These are phyloP conservation scores for Apocynum venetum DNA, from an alignment of 257 asterid species.

Conservation along the genomic window DNA sequence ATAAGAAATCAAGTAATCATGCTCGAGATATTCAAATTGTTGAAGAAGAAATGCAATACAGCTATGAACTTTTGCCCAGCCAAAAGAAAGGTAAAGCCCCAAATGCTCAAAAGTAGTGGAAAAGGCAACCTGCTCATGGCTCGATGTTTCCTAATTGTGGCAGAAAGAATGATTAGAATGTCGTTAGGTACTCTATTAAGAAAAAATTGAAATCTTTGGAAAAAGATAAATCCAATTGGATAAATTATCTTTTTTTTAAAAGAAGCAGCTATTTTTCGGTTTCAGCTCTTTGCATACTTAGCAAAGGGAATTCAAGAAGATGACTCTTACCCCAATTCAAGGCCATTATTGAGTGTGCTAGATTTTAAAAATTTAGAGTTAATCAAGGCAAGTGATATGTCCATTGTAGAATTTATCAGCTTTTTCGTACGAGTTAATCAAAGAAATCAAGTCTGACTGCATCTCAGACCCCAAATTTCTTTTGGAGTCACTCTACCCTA, in stretches of 20 bases:
- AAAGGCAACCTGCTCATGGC: conserved; percentile 1
- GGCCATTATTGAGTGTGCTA: too few relatives aligned
- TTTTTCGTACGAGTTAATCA: not conserved
- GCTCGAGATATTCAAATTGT: not conserved
- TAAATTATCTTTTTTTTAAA: not conserved
- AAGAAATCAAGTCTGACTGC: not conserved
- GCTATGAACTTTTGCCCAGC: not conserved
- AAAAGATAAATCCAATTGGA: not conserved
- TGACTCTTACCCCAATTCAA: not conserved
- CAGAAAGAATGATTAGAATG: not conserved
- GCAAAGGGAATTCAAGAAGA: too few relatives aligned
- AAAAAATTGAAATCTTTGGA: not conserved
- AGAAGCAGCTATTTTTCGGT: not conserved
- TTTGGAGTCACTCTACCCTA: not conserved
- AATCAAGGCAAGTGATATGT: not conserved
- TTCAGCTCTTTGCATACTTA: not conserved
- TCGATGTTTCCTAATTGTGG: not conserved
- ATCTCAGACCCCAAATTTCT: too few relatives aligned
- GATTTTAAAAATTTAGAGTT: too few relatives aligned
- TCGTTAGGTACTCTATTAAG: too few relatives aligned
- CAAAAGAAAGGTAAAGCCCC: not conserved
- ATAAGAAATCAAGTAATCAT: not conserved
- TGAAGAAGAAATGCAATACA: not conserved
- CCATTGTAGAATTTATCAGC: not conserved
- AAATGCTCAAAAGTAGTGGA: not conserved